A percentile compares a stretch with the other conserved stretches of the same genome.
phyloP scores from a whole-genome alignment of 257 asterid genomes.

The Striga asiatica region DNA sequence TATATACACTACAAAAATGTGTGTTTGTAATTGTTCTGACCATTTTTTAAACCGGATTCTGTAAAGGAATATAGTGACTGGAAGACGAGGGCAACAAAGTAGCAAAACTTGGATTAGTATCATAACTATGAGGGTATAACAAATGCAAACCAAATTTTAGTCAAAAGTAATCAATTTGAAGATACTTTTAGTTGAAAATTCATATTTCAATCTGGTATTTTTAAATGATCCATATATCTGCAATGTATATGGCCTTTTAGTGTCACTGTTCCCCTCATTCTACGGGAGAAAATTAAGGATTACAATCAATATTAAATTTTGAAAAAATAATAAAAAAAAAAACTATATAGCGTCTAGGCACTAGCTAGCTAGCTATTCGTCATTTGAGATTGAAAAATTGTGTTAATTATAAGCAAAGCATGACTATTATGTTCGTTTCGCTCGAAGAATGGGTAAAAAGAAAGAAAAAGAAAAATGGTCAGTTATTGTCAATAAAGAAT shows the following conservation, averaged over 20 bases:
- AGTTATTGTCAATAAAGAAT: background rate
- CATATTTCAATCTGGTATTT: background rate
- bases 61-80: conserved; percentile 20
- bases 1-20: too few relatives aligned
- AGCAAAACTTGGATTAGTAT: too few relatives aligned
- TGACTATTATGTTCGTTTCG: background rate
- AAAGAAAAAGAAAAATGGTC: too few relatives aligned
- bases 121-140: too few relatives aligned
- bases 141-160: too few relatives aligned
- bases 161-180: too few relatives aligned
- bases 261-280: conserved; percentile 6
- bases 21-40: conserved; percentile 13
- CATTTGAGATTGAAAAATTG: background rate
- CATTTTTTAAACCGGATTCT: conserved; percentile 15
- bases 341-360: too few relatives aligned
- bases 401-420: background rate
- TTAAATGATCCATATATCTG: background rate
- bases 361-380: too few relatives aligned
- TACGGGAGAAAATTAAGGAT: background rate
- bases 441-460: too few relatives aligned
- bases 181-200: conserved; percentile 27
- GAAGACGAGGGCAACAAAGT: conserved; percentile 10
- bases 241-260: conserved; percentile 16
- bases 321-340: too few relatives aligned
- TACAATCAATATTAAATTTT: too few relatives aligned